Conservation (phyloP, 371 early-diverging fungal genomes). For the Enterocytospora artemiae region DNA sequence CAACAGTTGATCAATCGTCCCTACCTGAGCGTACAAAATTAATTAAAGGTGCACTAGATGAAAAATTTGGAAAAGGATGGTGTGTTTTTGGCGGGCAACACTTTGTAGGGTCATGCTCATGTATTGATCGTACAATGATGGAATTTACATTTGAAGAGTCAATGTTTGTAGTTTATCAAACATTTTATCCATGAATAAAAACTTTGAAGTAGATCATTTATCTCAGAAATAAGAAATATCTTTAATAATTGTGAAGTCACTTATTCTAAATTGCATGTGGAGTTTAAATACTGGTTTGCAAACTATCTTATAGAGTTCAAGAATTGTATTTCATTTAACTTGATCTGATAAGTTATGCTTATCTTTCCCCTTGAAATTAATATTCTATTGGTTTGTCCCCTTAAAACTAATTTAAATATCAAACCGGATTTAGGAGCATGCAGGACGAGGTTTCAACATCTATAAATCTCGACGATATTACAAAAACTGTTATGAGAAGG, state of each 20-base stretch:
- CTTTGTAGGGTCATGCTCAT: slow-evolving; percentile 50
- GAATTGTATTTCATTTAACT: too few species aligned
- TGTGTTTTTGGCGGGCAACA: slow-evolving; percentile 53
- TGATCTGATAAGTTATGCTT: too few species aligned
- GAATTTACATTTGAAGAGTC: not conserved
- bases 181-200: slow-evolving; percentile 3
- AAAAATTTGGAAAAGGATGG: slow-evolving; percentile 53
- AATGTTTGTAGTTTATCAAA: slow-evolving; percentile 11
- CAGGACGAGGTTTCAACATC: not conserved
- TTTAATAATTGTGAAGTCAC: not conserved
- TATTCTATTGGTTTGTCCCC: too few species aligned
- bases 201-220: not conserved
- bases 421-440: too few species aligned
- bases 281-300: too few species aligned
- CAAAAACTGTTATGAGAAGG: slow-evolving; percentile 38
- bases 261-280: too few species aligned
- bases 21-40: too few species aligned
- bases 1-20: too few species aligned
- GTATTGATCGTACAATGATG: slow-evolving; percentile 24
- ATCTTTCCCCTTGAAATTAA: too few species aligned
- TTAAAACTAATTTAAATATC: too few species aligned
- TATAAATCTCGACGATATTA: slow-evolving; percentile 23
- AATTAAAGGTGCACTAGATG: too few species aligned
- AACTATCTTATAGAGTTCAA: too few species aligned
- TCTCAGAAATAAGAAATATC: not conserved